These are phyloP conservation scores for Solanum chmielewskii DNA, from an alignment of 257 asterid genomes.

Conservation along the genomic window DNA sequence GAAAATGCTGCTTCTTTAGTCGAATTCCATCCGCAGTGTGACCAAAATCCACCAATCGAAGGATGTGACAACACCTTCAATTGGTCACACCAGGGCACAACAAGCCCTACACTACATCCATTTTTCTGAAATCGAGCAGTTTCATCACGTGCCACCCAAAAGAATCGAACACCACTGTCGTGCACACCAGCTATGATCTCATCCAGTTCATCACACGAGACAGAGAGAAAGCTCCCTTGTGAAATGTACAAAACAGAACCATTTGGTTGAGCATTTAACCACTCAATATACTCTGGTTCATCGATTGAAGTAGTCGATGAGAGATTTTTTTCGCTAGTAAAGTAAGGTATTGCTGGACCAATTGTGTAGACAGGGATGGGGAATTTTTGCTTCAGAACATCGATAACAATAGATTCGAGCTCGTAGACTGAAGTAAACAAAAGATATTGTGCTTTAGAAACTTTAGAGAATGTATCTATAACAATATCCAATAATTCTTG, in stretches of 20 bases:
- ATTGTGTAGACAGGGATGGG: slow-evolving; percentile 20
- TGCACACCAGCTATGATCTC: slow-evolving; percentile 33
- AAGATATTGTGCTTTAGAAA: slow-evolving; percentile 22
- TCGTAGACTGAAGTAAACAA: slow-evolving; percentile 31
- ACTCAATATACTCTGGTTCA: slow-evolving; percentile 7
- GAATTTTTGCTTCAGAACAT: slow-evolving; percentile 10
- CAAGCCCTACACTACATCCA: slow-evolving; percentile 16
- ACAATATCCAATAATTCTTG: neutral
- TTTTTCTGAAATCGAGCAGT: neutral
- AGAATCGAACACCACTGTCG: slow-evolving; percentile 32
- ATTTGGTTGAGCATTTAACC: slow-evolving; percentile 44
- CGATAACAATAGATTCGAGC: slow-evolving; percentile 34
- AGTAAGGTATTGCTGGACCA: slow-evolving; percentile 31
- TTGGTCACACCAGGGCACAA: slow-evolving; percentile 66
- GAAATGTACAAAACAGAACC: slow-evolving; percentile 48
- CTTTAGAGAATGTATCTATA: neutral
- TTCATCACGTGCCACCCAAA: slow-evolving; percentile 45
- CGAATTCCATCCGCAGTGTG: slow-evolving; percentile 83
- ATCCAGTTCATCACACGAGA: slow-evolving; percentile 29
- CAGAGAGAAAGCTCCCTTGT: slow-evolving; percentile 43
- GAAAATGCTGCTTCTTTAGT: slow-evolving; percentile 35
- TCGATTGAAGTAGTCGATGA: neutral
- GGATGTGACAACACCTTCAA: slow-evolving; percentile 38
- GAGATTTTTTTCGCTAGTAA: neutral
- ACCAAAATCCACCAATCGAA: slow-evolving; percentile 48